Evolutionary conservation across 192 early-diverging fungal species (phyloP).

Genomic region (Coemansia erecta): DNA sequence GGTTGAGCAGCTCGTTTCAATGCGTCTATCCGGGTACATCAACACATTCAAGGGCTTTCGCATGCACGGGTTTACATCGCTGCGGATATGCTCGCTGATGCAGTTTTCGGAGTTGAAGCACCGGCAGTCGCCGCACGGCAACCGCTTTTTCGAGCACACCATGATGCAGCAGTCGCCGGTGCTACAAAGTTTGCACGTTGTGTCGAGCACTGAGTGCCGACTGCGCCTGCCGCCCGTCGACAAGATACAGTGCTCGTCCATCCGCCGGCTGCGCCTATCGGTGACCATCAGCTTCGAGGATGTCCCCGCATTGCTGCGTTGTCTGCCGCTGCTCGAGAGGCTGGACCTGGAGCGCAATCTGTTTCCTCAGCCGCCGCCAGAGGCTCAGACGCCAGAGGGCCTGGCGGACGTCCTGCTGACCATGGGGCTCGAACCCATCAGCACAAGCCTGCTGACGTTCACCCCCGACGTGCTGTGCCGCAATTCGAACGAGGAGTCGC

Average conservation of each 20-base stretch:
- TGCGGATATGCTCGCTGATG: slow-evolving; percentile 14
- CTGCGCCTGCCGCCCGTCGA: slow-evolving; percentile 17
- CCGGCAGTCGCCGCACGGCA: slow-evolving; percentile 27
- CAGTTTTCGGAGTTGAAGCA: slow-evolving; percentile 15
- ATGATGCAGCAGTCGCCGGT: slow-evolving; percentile 13
- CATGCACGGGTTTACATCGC: slow-evolving; percentile 8
- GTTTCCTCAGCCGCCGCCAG: slow-evolving; percentile 20
- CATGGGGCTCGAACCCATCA: slow-evolving; percentile 23
- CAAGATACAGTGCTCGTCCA: slow-evolving; percentile 10
- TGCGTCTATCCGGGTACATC: slow-evolving; percentile 34
- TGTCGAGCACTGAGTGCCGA: slow-evolving; percentile 17
- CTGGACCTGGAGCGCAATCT: slow-evolving; percentile 24
- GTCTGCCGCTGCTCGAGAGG: slow-evolving; percentile 26
- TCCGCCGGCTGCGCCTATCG: slow-evolving; percentile 19
- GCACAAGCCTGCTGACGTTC: slow-evolving; percentile 30
- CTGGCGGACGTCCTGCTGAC: slow-evolving; percentile 25
- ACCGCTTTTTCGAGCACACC: slow-evolving; percentile 23
- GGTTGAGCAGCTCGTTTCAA: slow-evolving; percentile 15
- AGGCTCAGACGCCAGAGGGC: slow-evolving; percentile 25
- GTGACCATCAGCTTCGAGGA: slow-evolving; percentile 24
- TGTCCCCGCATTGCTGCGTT: slow-evolving; percentile 13
- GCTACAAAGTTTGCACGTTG: slow-evolving; percentile 14
- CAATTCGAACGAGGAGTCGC: slow-evolving; percentile 19
- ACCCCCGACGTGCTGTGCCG: slow-evolving; percentile 28
- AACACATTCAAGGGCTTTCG: slow-evolving; percentile 35